Evolutionary conservation across 108 stramenopile species (phyloP), one percentile per base, ranked within the genome.

Genomic region (Fragilariopsis cylindrus): DNA sequence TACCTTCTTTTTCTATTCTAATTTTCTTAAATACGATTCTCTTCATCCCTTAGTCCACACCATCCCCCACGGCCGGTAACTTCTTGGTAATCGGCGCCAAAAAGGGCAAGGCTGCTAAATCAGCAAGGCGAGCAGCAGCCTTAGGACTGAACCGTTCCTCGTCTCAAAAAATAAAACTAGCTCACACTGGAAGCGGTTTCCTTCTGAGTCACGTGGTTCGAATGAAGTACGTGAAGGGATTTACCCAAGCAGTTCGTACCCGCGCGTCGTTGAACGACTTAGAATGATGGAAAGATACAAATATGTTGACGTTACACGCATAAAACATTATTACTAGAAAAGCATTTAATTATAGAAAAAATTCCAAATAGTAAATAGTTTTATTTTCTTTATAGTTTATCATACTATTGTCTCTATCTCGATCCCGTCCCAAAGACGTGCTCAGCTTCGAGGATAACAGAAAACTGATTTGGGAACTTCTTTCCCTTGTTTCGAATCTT

Each of bases 171-270:
- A 71, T 76, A 43, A 92, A 88, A 76, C 77, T 85, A 16, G 79
- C 91, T 8, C 83, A 94, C 70, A 85, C 93, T 3, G 93, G 93
- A 45, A 89, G 88, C 57, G 93, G 91, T 13, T 60, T 86, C 40
- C 87, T 79, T 41, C 46, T 95, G 57, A 77, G 75, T 7, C 82
- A 87, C 41, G 91, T 92, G 7, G 72, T 92, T 57, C 83, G 88
- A 53, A 87, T 95, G 83, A 88, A 87, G 55, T 90, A 88, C 78
- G 89, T 91, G 64, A 95, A 91, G 71, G 91, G 94, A 8, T 92
- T 92, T 63, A 95, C 90, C 4, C 89, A 95, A 48, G 94, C 91
- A 4, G 91, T 92, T 63, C 82, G 90, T 9, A 83, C 85, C 21
- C 88, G 87, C 7, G 88, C 88, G 62, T 75, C 73, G 62, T 60